phyloP scores from a whole-genome alignment of 2,329 filamentous ascomycete genomes.

The Sporothrix brunneoviolacea region DNA sequence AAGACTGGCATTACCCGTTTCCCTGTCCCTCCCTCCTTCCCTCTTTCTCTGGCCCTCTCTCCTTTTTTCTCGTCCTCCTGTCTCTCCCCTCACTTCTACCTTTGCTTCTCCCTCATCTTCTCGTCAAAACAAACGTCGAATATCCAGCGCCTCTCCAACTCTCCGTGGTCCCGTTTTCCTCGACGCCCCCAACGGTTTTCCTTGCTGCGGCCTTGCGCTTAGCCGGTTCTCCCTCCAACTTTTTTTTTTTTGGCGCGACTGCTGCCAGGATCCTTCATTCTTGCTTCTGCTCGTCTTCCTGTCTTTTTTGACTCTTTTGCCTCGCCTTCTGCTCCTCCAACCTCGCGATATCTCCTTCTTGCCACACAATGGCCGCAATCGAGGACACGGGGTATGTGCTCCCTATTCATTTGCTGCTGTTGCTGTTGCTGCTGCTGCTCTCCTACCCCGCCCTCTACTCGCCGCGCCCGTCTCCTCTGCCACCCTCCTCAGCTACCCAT shows the following conservation, averaged over 20 bases:
- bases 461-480: background rate
- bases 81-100: background rate
- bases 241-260: background rate
- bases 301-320: background rate
- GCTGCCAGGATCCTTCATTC: background rate
- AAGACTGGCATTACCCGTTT: constrained; percentile 3
- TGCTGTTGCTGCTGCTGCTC: background rate
- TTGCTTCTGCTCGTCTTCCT: background rate
- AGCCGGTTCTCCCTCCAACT: background rate
- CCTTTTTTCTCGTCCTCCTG: background rate
- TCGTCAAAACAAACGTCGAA: background rate
- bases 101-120: background rate
- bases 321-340: background rate
- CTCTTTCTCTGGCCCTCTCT: background rate
- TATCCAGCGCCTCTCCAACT: background rate
- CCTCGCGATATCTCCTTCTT: background rate
- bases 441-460: background rate
- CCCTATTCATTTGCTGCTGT: background rate
- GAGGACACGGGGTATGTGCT: constrained; percentile 7
- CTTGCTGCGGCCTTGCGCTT: constrained; percentile 1
- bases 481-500: background rate
- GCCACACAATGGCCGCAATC: background rate
- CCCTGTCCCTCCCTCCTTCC: constrained; percentile 4
- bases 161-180: background rate
- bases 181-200: background rate